Evolutionary conservation across 495 filamentous ascomycete genomes (phyloP).

Genomic region (Hypoxylon perforatum): DNA sequence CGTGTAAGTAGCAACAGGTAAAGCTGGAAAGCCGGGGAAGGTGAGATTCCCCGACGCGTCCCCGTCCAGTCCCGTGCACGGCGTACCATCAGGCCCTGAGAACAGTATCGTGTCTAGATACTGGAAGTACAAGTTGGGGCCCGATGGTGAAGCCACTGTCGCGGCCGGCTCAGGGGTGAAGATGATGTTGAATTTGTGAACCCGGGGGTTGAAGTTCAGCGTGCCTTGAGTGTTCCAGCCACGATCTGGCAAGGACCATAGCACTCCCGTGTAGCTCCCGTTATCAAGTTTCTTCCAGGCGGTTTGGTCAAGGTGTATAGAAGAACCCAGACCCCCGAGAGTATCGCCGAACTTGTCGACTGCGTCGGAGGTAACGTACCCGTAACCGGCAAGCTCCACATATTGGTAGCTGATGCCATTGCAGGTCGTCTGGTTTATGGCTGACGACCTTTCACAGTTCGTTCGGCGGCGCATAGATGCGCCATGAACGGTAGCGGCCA

Average conservation of each 20-base stretch:
- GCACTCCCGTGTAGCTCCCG: slow-evolving; percentile 69
- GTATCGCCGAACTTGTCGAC: slow-evolving; percentile 81
- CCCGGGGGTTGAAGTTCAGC: slow-evolving; percentile 75
- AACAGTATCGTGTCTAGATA: slow-evolving; percentile 78
- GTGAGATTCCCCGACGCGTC: slow-evolving; percentile 63
- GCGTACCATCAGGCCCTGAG: slow-evolving; percentile 72
- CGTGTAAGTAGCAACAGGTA: slow-evolving; percentile 73
- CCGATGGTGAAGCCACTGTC: slow-evolving; percentile 65
- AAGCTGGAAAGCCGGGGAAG: slow-evolving; percentile 70
- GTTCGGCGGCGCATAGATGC: slow-evolving; percentile 9
- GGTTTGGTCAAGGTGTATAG: slow-evolving; percentile 70
- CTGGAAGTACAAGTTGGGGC: slow-evolving; percentile 71
- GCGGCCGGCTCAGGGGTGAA: slow-evolving; percentile 64
- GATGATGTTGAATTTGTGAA: slow-evolving; percentile 76
- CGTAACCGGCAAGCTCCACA: slow-evolving; percentile 76
- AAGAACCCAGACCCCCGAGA: slow-evolving; percentile 73
- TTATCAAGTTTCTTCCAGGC: slow-evolving; percentile 69
- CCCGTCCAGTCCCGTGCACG: slow-evolving; percentile 77
- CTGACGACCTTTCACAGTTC: not conserved
- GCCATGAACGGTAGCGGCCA: slow-evolving; percentile 22
- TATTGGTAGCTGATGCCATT: slow-evolving; percentile 74
- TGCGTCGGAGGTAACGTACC: slow-evolving; percentile 68
- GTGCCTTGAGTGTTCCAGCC: slow-evolving; percentile 83
- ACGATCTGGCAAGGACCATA: slow-evolving; percentile 76
- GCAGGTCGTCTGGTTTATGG: slow-evolving; percentile 57